Base-by-base conservation (phyloP, 148 eudicot genomes). In the Cornus controversa region DNA sequence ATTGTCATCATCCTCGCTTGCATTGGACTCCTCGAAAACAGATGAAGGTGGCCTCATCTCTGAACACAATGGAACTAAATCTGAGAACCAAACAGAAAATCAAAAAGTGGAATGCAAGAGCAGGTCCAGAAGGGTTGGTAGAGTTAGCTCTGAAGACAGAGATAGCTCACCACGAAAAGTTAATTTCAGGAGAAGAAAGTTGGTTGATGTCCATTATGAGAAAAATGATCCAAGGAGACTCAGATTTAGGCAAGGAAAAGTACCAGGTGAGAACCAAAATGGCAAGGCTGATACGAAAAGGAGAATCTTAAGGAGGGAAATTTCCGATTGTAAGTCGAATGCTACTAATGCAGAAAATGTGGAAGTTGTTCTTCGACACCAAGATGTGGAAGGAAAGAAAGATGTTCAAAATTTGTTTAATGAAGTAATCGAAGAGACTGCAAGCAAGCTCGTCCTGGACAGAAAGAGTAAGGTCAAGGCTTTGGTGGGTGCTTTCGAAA, bases 391-490 rank as follows among this genome's bases (percentile, higher is more conserved):
- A 24, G 77, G 58, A 73, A 90, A 84, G 78, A 86, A 87, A 73
- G 85, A 79, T 27, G 76, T 71, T 36, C 74, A 85, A 58, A 83
- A 75, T 76, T 80, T 90, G 81, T 23, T 58, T 10, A 91, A 92
- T 78, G 82, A 84, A 70, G 94, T 92, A 73, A 92, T 92, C 50
- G 93, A 91, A 83, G 95, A 93, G 82, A 91, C 94, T 53, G 93
- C 93, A 45, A 87, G 85, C 76, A 82, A 86, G 86, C 94, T 92
- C 68, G 92, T 87, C n/a, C 75, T 82, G 67, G 79, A 82, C 23
- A 84, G 92, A 84, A 94, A 90, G 84, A 91, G 92, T 77, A 94
- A 88, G 79, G 98, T 94, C 37, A 91, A 91, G 82, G 95, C 97
- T 80, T 76, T 94, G 84, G 95, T 94, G 69, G 92, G 90, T 77